phyloP scores from a whole-genome alignment of 2,329 filamentous ascomycete genomes.

The Chrysoporthe austroafricana region DNA sequence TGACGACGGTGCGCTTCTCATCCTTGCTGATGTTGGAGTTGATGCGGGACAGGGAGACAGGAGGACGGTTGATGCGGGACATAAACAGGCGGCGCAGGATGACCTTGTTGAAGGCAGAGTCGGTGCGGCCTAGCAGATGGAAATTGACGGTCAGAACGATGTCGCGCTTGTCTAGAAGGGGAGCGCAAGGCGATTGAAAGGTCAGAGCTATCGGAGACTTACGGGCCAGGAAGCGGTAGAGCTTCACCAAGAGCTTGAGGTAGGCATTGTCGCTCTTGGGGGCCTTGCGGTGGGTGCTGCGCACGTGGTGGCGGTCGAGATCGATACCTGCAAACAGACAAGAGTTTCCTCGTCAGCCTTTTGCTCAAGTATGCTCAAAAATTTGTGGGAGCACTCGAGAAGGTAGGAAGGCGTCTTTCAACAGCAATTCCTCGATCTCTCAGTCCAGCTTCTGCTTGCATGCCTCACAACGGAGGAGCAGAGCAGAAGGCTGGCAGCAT shows the following conservation, averaged over 20 bases:
- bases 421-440: conserved; percentile 14
- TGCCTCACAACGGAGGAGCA: conserved; percentile 13
- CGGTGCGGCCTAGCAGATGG: conserved; percentile 75
- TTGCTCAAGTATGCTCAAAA: conserved; percentile 64
- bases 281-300: conserved; percentile 82
- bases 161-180: neutral
- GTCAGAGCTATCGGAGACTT: conserved; percentile 49
- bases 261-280: conserved; percentile 98
- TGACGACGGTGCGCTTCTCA: conserved; percentile 85
- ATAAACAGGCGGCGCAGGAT: conserved; percentile 97
- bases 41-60: conserved; percentile 93
- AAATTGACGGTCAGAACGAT: conserved; percentile 1
- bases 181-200: too few species aligned
- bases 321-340: conserved; percentile 66
- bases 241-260: conserved; percentile 95
- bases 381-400: conserved; percentile 38
- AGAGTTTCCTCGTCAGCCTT: conserved; percentile 61
- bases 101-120: conserved; percentile 98
- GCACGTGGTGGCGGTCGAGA: conserved; percentile 71
- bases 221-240: conserved; percentile 96
- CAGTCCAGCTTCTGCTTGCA: conserved; percentile 18
- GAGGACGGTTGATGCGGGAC: conserved; percentile 97
- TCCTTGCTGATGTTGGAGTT: conserved; percentile 66
- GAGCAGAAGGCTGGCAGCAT: conserved; percentile 25
- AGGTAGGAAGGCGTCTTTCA: conserved; percentile 23